A percentile compares a stretch with the other conserved stretches of the same genome.
These are phyloP conservation scores for Diplodia mutila DNA, from an alignment of 2,329 filamentous ascomycete species.

Conservation along the genomic window DNA sequence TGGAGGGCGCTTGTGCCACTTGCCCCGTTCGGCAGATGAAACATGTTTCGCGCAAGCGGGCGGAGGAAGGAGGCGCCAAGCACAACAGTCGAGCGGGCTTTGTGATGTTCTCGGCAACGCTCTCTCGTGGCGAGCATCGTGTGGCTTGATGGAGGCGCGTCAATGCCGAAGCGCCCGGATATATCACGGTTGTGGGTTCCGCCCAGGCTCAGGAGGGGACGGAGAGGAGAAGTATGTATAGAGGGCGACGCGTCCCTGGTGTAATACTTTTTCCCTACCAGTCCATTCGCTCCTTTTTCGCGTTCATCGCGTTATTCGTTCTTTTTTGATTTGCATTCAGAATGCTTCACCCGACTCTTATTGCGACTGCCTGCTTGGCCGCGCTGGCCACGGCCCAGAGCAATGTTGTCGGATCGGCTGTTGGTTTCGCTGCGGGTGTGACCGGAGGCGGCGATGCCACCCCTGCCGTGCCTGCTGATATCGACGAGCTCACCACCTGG, in stretches of 20 bases:
- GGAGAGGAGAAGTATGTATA: background rate
- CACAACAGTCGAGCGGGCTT: background rate
- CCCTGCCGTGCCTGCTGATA: constrained; percentile 33
- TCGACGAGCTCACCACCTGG: constrained; percentile 32
- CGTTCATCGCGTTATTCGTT: background rate
- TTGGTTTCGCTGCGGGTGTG: constrained; percentile 33
- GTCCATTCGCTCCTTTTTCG: background rate
- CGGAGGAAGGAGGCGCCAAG: background rate
- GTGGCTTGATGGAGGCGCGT: constrained; percentile 1
- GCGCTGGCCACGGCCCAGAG: constrained; percentile 7
- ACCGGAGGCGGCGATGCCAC: constrained; percentile 34
- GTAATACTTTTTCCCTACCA: background rate
- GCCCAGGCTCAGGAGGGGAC: background rate
- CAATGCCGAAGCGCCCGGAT: background rate
- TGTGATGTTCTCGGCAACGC: background rate
- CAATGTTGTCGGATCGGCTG: constrained; percentile 33
- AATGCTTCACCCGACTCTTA: background rate
- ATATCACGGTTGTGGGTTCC: background rate
- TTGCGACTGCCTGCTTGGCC: background rate
- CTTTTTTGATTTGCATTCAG: background rate
- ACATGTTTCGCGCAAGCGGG: background rate
- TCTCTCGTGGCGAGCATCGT: background rate
- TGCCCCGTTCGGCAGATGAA: background rate
- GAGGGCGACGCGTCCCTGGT: background rate
- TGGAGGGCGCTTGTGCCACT: background rate